phyloP scores from a whole-genome alignment of 192 early-diverging fungal species.

The Backusella westeae region DNA sequence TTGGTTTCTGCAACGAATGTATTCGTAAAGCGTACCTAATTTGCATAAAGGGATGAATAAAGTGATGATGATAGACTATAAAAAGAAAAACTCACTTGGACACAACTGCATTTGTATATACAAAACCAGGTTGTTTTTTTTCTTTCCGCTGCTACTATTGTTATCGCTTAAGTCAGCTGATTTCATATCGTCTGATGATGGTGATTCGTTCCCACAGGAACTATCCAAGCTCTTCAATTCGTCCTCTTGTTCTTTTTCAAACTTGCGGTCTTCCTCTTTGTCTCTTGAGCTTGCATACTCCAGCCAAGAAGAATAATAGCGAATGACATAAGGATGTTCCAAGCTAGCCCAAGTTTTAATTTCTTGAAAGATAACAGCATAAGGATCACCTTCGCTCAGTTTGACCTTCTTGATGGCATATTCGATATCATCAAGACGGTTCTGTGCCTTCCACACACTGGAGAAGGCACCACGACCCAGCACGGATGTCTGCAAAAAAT shows the following conservation, averaged over 20 bases:
- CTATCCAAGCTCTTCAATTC: neutral
- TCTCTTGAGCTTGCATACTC: slow-evolving; percentile 44
- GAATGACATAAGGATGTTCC: slow-evolving; percentile 85
- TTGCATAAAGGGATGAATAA: neutral
- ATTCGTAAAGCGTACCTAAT: slow-evolving; percentile 60
- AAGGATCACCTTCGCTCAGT: slow-evolving; percentile 33
- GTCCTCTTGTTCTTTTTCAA: slow-evolving; percentile 3
- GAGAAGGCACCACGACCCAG: slow-evolving; percentile 94
- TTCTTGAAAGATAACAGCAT: slow-evolving; percentile 79
- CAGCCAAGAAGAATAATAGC: slow-evolving; percentile 92
- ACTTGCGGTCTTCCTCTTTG: slow-evolving; percentile 24
- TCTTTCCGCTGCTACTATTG: neutral
- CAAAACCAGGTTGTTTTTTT: slow-evolving; percentile 30
- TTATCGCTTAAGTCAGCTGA: neutral
- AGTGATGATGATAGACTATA: neutral
- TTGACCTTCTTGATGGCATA: slow-evolving; percentile 91
- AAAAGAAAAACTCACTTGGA: slow-evolving; percentile 37
- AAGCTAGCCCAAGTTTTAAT: slow-evolving; percentile 84
- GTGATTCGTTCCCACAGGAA: slow-evolving; percentile 5
- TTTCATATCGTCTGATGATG: neutral
- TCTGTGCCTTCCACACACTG: slow-evolving; percentile 72
- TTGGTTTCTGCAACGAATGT: slow-evolving; percentile 38
- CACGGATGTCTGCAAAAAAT: slow-evolving; percentile 73
- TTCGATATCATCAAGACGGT: slow-evolving; percentile 81
- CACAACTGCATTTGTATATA: slow-evolving; percentile 95